These are phyloP conservation scores for Pseudoperonospora humuli DNA, from an alignment of 352 stramenopile genomes.

Conservation along the genomic window DNA sequence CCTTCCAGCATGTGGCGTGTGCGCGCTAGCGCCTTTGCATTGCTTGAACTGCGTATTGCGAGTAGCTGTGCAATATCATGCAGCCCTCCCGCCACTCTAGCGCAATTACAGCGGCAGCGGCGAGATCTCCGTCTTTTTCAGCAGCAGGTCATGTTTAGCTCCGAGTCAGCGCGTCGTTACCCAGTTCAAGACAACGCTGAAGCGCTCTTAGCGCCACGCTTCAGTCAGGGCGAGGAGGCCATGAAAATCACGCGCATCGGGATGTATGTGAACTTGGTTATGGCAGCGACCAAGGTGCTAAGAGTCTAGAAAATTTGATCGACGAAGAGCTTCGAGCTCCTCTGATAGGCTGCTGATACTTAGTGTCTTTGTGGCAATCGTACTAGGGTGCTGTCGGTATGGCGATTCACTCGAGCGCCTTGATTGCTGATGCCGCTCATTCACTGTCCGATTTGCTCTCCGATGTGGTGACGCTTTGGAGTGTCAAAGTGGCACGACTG, in stretches of 20 bases:
- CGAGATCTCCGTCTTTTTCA: slow-evolving; percentile 15
- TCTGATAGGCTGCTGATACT: neutral
- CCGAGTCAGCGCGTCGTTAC: neutral
- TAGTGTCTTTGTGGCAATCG: neutral
- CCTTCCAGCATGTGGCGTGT: slow-evolving; percentile 17
- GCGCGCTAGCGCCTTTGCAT: slow-evolving; percentile 13
- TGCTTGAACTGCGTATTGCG: slow-evolving; percentile 2
- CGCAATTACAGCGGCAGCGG: slow-evolving; percentile 9
- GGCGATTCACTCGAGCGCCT: slow-evolving; percentile 80
- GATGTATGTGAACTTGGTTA: slow-evolving; percentile 90
- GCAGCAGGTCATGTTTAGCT: slow-evolving; percentile 17
- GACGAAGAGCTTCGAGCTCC: slow-evolving; percentile 6
- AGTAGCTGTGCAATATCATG: no score
- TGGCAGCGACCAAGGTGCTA: slow-evolving; percentile 82
- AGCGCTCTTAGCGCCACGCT: neutral
- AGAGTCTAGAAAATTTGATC: neutral
- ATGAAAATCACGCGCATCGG: slow-evolving; percentile 89
- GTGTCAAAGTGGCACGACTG: slow-evolving; percentile 85
- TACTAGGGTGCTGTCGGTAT: slow-evolving; percentile 60
- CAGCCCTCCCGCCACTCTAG: no score
- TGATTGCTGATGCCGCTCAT: slow-evolving; percentile 95
- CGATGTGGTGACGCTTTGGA: slow-evolving; percentile 95
- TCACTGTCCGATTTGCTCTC: slow-evolving; percentile 93
- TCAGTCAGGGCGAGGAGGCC: slow-evolving; percentile 42
- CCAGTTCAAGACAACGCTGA: slow-evolving; percentile 4